phyloP scores from a whole-genome alignment of 2,329 filamentous ascomycete genomes.

The Fulvia fulva region DNA sequence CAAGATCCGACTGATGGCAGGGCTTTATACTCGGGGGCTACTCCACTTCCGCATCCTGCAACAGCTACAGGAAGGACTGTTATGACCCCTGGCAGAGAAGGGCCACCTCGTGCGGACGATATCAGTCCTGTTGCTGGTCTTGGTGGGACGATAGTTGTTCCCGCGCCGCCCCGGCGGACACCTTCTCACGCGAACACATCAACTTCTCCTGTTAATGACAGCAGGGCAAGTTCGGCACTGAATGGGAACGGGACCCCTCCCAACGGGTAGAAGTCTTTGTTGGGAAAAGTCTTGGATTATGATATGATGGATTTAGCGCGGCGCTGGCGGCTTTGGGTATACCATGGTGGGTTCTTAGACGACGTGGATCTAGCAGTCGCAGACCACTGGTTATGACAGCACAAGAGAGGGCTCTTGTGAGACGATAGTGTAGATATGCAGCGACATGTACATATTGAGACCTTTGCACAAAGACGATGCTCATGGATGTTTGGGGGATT shows the following conservation, averaged over 20 bases:
- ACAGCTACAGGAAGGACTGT: not conserved
- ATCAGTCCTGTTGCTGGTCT: conserved; percentile 25
- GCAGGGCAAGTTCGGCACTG: not conserved
- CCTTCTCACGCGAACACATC: conserved; percentile 6
- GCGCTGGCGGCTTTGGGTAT: conserved; percentile 2
- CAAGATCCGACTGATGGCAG: not conserved
- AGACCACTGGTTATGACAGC: not conserved
- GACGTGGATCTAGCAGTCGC: not conserved
- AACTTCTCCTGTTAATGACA: conserved; percentile 5
- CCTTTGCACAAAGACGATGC: not conserved
- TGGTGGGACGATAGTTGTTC: conserved; percentile 22
- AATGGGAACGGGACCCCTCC: not conserved
- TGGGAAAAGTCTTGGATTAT: not conserved
- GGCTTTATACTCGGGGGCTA: not conserved
- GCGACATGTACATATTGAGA: not conserved
- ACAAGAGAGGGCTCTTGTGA: not conserved
- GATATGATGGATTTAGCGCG: conserved; percentile 5
- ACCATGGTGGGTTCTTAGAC: not conserved
- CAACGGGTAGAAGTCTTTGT: conserved; percentile 1
- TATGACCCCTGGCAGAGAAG: conserved; percentile 6
- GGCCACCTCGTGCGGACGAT: conserved; percentile 29
- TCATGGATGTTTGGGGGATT: not conserved
- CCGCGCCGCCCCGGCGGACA: conserved; percentile 22
- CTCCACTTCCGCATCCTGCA: not conserved
- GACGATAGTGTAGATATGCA: not conserved